These are phyloP conservation scores for Podospora sp. DNA, from an alignment of 495 filamentous ascomycete species.

Conservation along the genomic window DNA sequence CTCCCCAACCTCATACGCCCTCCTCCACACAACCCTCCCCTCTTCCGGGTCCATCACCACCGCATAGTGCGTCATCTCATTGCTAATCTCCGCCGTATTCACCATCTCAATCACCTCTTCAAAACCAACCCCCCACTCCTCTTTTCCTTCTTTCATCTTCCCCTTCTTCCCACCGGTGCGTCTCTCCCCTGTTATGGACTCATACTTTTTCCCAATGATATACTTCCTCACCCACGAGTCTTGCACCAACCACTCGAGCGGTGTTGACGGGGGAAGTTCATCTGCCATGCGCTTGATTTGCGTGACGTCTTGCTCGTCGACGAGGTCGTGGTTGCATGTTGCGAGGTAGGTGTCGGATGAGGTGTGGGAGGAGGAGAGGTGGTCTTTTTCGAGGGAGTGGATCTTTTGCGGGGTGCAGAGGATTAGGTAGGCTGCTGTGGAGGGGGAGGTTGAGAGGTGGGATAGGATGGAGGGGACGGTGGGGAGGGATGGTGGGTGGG, in stretches of 20 bases:
- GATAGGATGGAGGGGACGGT: slow-evolving; percentile 28
- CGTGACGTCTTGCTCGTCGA: slow-evolving; percentile 55
- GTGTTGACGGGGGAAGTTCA: not conserved
- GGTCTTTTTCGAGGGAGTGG: slow-evolving; percentile 62
- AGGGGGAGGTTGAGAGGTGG: slow-evolving; percentile 39
- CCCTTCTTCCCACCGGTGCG: not conserved
- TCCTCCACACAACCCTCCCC: slow-evolving; percentile 25
- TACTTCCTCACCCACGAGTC: slow-evolving; percentile 20
- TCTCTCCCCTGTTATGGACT: not conserved
- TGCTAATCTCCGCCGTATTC: slow-evolving; percentile 17
- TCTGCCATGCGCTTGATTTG: slow-evolving; percentile 33
- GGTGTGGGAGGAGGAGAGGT: slow-evolving; percentile 31
- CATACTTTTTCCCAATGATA: slow-evolving; percentile 7
- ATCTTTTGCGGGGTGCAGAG: slow-evolving; percentile 52
- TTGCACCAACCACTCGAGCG: not conserved
- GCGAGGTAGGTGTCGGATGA: slow-evolving; percentile 33
- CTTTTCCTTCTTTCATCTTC: not conserved
- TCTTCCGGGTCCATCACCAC: slow-evolving; percentile 27
- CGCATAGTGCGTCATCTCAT: slow-evolving; percentile 28
- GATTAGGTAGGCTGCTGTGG: slow-evolving; percentile 62
- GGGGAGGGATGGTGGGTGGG: slow-evolving; percentile 17
- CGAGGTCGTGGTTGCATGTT: slow-evolving; percentile 61
- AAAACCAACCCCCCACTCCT: slow-evolving; percentile 4
- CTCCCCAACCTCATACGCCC: slow-evolving; percentile 21
- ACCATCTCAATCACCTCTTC: slow-evolving; percentile 23